Evolutionary conservation across 2,329 filamentous ascomycete species (phyloP), one percentile per base, ranked within the genome.

Genomic region (Xylariales sp.): DNA sequence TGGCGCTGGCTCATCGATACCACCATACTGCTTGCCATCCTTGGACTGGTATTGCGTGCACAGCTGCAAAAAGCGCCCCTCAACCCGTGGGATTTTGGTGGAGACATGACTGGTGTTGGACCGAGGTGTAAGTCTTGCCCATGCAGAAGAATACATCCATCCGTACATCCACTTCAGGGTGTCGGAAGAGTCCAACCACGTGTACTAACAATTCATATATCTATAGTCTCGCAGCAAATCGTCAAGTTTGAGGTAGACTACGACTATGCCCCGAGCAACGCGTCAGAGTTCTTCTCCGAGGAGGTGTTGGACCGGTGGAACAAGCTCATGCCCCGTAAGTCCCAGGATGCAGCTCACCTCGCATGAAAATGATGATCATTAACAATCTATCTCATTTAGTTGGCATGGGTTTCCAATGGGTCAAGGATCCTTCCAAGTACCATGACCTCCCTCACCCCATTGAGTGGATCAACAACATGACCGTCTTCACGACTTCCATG

Each of bases 1-100:
- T 53, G 48, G 20, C 53, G 61, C 39, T 67, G 61, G 61, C 49
- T 62, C 25, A 47, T 67, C 31, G 63, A 68, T 47, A 65, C 62
- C 0, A 40, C 51, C 1, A 47, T 67, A 29, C 47, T 67, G 24
- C 44, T 67, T 18, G 52, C 61, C 27, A 67, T 66, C 33, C 42
- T 66, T 5, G 54, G 42, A 6, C 51, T 67, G 8, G 39, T 68
- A 6, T 46, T 61, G 5, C 56, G 60, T 21, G 46, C 53, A 16
- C 55, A 55, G 28, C 49, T 40, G 45, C 41, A 45, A 23, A 37
- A 38, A 15, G 41, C 45, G 3, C 32, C 31, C 10, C 40, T 45
- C 12, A 51, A 54, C 24, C 42, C 42, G 16, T 52, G 51, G 49
- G 61, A 67, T 41, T 58, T 67, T 19, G 62, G 62, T 12, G 62